Conservation (phyloP, 1,284 basidiomycete species). For the Mixia osmundae region DNA sequence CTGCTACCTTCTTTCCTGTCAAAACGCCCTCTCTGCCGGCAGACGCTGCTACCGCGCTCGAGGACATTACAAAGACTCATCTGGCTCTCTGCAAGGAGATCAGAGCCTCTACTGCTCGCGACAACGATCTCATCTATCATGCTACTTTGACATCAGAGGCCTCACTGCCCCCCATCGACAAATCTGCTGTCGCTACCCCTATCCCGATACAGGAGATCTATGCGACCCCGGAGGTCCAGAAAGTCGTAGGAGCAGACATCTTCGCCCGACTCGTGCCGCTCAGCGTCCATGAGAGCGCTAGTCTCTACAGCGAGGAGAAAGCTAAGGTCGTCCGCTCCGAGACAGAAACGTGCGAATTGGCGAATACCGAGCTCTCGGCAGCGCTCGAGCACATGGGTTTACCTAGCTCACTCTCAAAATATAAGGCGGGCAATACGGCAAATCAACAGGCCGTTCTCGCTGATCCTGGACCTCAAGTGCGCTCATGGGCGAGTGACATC, state of each 20-base stretch:
- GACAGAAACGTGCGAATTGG: conserved; percentile 60
- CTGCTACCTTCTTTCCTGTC: conserved; percentile 32
- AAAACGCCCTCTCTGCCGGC: conserved; percentile 53
- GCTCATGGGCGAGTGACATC: conserved; percentile 55
- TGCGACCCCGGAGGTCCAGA: conserved; percentile 70
- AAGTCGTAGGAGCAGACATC: conserved; percentile 77
- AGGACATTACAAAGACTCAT: conserved; percentile 64
- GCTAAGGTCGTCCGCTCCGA: conserved; percentile 81
- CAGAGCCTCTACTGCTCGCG: conserved; percentile 57
- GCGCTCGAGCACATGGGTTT: conserved; percentile 64
- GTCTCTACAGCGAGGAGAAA: conserved; percentile 94
- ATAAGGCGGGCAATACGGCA: conserved; percentile 37
- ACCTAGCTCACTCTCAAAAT: conserved; percentile 47
- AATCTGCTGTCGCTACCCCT: conserved; percentile 45
- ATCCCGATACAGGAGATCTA: conserved; percentile 89
- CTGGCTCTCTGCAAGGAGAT: no score
- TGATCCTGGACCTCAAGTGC: conserved; percentile 46
- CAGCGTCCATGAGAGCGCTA: conserved; percentile 85
- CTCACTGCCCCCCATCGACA: conserved; percentile 55
- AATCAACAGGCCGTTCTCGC: conserved; percentile 24
- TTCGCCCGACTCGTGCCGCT: conserved; percentile 74
- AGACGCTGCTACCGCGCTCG: conserved; percentile 53
- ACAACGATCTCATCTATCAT: conserved; percentile 97
- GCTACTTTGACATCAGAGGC: conserved; percentile 66
- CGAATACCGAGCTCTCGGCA: conserved; percentile 56